Percentiles rank a stretch among this genome's conserved stretches.
phyloP scores from a whole-genome alignment of 495 filamentous ascomycete genomes.

The Bacidia gigantensis region DNA sequence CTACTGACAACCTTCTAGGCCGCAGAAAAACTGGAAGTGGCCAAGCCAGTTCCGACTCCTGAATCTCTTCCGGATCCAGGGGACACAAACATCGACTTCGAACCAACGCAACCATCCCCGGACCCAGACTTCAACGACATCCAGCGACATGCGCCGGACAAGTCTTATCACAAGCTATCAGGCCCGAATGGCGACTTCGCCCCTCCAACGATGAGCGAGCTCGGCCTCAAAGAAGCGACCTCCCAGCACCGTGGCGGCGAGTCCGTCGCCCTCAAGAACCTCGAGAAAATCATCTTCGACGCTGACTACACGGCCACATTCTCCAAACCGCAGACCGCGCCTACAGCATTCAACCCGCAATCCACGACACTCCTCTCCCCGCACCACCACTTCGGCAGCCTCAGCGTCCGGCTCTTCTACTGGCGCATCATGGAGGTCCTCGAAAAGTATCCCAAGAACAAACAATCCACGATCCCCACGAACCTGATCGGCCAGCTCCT shows the following conservation, averaged over 20 bases:
- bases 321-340: constrained; percentile 55
- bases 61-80: constrained; percentile 45
- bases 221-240: constrained; percentile 43
- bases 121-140: constrained; percentile 41
- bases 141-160: constrained; percentile 32
- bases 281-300: constrained; percentile 39
- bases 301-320: constrained; percentile 52
- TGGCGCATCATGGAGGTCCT: constrained; percentile 48
- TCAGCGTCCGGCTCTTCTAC: constrained; percentile 52
- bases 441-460: constrained; percentile 29
- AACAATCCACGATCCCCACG: constrained; percentile 39
- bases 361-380: constrained; percentile 55
- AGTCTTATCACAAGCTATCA: constrained; percentile 40
- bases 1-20: constrained; percentile 16
- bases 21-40: constrained; percentile 38
- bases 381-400: constrained; percentile 55
- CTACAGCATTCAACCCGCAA: constrained; percentile 52
- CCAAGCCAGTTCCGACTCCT: constrained; percentile 40
- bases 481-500: constrained; percentile 54
- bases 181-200: constrained; percentile 49
- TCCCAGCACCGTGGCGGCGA: constrained; percentile 53
- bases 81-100: constrained; percentile 39
- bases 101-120: constrained; percentile 31
- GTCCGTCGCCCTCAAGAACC: constrained; percentile 36
- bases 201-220: constrained; percentile 45